Percentiles rank a stretch among this genome's conserved stretches.
Evolutionary conservation across 1,139 yeast genomes (phyloP).

Genomic region (Candida neerlandica): DNA sequence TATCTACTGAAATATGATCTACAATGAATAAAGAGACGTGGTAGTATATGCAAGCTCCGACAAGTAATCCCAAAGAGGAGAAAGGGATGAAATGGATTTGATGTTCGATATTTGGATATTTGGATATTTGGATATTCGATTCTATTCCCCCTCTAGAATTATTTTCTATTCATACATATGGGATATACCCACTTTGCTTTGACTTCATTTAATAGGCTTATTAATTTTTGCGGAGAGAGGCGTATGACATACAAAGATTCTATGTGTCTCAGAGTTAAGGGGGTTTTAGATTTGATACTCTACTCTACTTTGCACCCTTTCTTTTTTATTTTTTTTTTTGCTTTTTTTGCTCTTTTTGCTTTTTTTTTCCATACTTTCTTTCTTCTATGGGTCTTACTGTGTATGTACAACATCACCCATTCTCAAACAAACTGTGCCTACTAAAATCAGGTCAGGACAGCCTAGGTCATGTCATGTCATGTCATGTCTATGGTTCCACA

Average conservation of each 20-base stretch:
- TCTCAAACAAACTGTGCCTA: background rate
- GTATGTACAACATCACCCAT: background rate
- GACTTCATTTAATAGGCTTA: background rate
- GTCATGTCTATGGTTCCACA: background rate
- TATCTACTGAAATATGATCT: background rate
- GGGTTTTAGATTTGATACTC: conserved; percentile 5
- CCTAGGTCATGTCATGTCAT: too few species aligned
- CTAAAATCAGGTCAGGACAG: background rate
- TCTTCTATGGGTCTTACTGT: background rate
- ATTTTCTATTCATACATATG: background rate
- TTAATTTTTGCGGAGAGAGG: background rate
- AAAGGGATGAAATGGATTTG: conserved; percentile 1
- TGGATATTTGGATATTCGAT: too few species aligned
- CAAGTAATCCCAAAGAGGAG: background rate
- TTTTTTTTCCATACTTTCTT: too few species aligned
- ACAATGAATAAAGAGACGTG: background rate
- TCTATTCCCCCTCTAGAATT: too few species aligned
- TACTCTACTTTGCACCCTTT: background rate
- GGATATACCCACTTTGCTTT: too few species aligned
- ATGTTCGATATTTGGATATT: too few species aligned
- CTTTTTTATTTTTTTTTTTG: background rate
- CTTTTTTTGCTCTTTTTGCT: background rate
- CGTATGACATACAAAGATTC: background rate
- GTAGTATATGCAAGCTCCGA: background rate
- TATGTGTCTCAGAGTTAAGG: conserved; percentile 2